A percentile compares a stretch with the other conserved stretches of the same genome.
phyloP scores from a whole-genome alignment of 192 early-diverging fungal species.

The Backusella luteola region DNA sequence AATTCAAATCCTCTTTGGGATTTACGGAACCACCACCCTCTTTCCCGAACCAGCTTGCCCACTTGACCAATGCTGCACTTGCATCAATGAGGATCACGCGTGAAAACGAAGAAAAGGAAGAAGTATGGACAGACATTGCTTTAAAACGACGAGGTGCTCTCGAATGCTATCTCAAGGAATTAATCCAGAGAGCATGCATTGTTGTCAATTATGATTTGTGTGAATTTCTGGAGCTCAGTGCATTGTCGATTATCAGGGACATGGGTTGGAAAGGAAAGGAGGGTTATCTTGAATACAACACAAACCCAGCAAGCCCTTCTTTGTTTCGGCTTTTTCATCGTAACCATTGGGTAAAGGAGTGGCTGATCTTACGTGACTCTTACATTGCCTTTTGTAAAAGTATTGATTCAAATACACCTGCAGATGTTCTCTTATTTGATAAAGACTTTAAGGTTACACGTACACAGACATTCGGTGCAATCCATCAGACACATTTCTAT shows the following conservation, averaged over 20 bases:
- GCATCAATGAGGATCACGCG: conserved; percentile 2
- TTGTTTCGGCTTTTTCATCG: conserved; percentile 16
- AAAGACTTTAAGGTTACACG: conserved; percentile 32
- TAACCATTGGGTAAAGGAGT: conserved; percentile 57
- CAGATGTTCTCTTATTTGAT: conserved; percentile 55
- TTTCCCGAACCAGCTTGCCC: conserved; percentile 26
- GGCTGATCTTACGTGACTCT: conserved; percentile 78
- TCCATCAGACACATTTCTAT: conserved; percentile 53
- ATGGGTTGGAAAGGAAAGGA: conserved; percentile 88
- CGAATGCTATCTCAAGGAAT: conserved; percentile 57
- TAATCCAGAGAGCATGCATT: conserved; percentile 60
- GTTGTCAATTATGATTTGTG: conserved; percentile 67
- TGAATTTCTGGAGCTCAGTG: conserved; percentile 74
- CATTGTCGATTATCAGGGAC: conserved; percentile 69
- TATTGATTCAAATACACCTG: conserved; percentile 38
- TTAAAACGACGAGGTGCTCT: conserved; percentile 55
- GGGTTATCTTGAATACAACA: conserved; percentile 65
- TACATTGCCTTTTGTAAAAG: conserved; percentile 53
- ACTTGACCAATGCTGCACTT: conserved; percentile 3
- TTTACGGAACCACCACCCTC: conserved; percentile 28
- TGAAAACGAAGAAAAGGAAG: conserved; percentile 24
- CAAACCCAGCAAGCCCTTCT: conserved; percentile 33
- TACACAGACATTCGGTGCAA: conserved; percentile 21
- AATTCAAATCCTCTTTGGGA: conserved; percentile 21
- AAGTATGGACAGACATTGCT: conserved; percentile 36